phyloP scores from a whole-genome alignment of 148 eudicot species.

The Silene uniflora region DNA sequence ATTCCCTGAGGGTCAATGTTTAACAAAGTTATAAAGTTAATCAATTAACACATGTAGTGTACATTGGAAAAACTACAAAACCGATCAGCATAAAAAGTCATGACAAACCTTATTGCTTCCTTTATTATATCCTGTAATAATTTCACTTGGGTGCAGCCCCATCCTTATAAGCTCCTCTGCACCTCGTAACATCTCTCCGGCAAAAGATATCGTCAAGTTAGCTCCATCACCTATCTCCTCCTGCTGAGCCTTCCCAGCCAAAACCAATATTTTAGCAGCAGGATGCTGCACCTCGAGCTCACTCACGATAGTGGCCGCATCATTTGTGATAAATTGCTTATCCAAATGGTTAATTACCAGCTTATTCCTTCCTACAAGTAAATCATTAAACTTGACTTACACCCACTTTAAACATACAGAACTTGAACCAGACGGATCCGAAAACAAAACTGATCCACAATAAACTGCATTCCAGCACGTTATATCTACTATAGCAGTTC shows the following conservation, averaged over 20 bases:
- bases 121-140: slow-evolving; percentile 74
- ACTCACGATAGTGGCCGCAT: slow-evolving; percentile 90
- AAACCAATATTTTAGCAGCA: slow-evolving; percentile 90
- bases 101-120: slow-evolving; percentile 68
- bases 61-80: background rate
- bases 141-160: slow-evolving; percentile 96
- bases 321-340: slow-evolving; percentile 87
- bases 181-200: slow-evolving; percentile 84
- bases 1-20: slow-evolving; percentile 35
- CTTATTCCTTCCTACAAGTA: slow-evolving; percentile 75
- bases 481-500: background rate
- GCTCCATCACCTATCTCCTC: slow-evolving; percentile 98
- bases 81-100: slow-evolving; percentile 3
- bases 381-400: background rate
- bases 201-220: slow-evolving; percentile 83
- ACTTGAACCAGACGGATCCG: too few species aligned
- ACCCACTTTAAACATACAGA: background rate
- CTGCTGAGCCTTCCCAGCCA: slow-evolving; percentile 91
- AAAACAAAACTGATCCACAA: background rate
- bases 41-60: background rate
- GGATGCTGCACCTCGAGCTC: slow-evolving; percentile 98
- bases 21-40: background rate
- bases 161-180: slow-evolving; percentile 92
- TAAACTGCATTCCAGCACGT: background rate
- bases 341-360: slow-evolving; percentile 94